These are phyloP conservation scores for Geosmithia flava DNA, from an alignment of 2,329 filamentous ascomycete genomes.

Conservation along the genomic window DNA sequence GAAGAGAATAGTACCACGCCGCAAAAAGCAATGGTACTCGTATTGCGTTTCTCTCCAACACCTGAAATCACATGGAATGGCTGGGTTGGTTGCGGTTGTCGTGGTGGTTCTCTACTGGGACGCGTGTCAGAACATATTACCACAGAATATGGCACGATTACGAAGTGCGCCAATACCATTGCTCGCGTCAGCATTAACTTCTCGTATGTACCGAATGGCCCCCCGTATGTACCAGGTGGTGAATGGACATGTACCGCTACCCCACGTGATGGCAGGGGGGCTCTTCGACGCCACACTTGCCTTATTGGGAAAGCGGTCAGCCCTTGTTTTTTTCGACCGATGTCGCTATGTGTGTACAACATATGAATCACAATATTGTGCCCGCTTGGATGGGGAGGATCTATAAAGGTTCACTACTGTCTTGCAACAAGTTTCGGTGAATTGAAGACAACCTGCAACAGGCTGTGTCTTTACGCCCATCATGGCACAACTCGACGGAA, in stretches of 20 bases:
- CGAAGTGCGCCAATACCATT: not conserved
- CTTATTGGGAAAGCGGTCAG: not conserved
- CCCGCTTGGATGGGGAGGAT: not conserved
- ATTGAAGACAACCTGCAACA: not conserved
- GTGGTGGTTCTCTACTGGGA: too few species aligned
- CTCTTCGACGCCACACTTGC: not conserved
- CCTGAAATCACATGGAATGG: too few species aligned
- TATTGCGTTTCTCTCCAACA: too few species aligned
- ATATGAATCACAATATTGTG: not conserved
- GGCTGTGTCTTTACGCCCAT: not conserved
- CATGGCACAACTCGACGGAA: not conserved
- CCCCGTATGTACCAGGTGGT: not conserved
- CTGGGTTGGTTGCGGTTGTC: too few species aligned
- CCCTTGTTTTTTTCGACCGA: not conserved
- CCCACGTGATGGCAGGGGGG: not conserved
- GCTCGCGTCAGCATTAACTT: not conserved
- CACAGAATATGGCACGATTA: not conserved
- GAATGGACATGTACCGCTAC: not conserved
- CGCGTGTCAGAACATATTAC: too few species aligned
- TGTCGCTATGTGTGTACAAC: not conserved
- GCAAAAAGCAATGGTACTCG: too few species aligned
- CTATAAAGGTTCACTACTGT: not conserved
- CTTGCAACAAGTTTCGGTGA: not conserved
- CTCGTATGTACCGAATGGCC: not conserved
- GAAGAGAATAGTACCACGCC: too few species aligned